Evolutionary conservation across 2,329 filamentous ascomycete genomes (phyloP).

Genomic region (Trichoderma sp.): DNA sequence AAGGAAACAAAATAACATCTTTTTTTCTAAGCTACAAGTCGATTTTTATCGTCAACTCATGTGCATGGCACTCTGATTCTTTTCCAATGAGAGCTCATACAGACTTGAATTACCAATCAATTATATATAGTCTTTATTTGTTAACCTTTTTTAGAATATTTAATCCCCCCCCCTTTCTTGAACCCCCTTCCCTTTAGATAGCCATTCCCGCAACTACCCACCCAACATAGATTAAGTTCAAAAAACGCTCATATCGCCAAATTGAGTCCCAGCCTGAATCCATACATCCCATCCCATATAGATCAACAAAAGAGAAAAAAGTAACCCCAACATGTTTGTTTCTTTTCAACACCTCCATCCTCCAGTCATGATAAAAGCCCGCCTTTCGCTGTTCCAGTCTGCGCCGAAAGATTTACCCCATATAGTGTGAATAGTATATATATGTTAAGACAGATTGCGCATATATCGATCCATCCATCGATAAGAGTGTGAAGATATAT

Average conservation of each 20-base stretch:
- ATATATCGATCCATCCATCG: neutral
- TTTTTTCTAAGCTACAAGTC: no score
- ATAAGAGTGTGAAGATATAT: neutral
- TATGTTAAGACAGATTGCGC: neutral
- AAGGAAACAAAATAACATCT: neutral
- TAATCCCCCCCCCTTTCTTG: neutral
- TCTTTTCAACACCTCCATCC: neutral
- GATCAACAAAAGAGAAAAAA: neutral
- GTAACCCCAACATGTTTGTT: neutral
- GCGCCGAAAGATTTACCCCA: conserved; percentile 5
- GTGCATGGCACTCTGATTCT: no score
- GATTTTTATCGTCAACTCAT: no score
- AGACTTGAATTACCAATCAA: neutral
- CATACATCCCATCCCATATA: neutral
- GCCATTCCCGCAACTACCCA: neutral
- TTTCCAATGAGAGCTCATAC: no score
- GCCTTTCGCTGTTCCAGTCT: conserved; percentile 1
- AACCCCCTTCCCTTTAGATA: neutral
- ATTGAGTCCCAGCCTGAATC: neutral
- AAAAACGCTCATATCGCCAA: conserved; percentile 3
- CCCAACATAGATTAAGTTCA: neutral
- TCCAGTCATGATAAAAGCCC: neutral
- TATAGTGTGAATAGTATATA: neutral
- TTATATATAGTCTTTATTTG: neutral
- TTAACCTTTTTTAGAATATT: neutral